Conservation (phyloP, 1,284 basidiomycete genomes). For the Apiotrichum laibachii region DNA sequence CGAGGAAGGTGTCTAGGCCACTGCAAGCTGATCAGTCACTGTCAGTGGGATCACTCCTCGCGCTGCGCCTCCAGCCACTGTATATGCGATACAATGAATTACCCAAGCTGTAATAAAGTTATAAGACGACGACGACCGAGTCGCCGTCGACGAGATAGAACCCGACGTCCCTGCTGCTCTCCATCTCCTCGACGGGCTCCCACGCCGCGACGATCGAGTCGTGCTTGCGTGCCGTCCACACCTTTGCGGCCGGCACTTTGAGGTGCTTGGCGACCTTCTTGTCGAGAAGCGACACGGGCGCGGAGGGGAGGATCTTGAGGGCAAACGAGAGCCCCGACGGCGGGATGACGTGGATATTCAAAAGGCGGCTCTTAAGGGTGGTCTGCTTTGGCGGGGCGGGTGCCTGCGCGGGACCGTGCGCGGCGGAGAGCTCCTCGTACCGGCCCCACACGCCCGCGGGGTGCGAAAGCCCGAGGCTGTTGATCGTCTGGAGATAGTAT, state of each 20-base stretch:
- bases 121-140: slow-evolving; percentile 7
- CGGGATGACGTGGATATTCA: slow-evolving; percentile 21
- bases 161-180: slow-evolving; percentile 21
- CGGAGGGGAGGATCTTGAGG: slow-evolving; percentile 16
- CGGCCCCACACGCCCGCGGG: slow-evolving; percentile 25
- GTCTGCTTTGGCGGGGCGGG: slow-evolving; percentile 1
- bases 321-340: slow-evolving; percentile 17
- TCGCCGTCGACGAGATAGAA: slow-evolving; percentile 25
- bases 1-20: too few relatives aligned
- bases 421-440: slow-evolving; percentile 28
- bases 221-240: slow-evolving; percentile 15
- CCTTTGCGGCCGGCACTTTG: neutral
- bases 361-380: slow-evolving; percentile 33
- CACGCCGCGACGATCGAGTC: slow-evolving; percentile 7
- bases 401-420: slow-evolving; percentile 19
- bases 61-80: too few relatives aligned
- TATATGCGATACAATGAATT: too few relatives aligned
- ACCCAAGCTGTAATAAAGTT: too few relatives aligned
- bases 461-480: slow-evolving; percentile 40
- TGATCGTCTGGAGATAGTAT: slow-evolving; percentile 67
- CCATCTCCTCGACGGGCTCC: slow-evolving; percentile 25
- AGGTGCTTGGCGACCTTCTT: slow-evolving; percentile 13
- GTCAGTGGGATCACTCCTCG: too few relatives aligned
- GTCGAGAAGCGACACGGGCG: slow-evolving; percentile 6
- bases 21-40: too few relatives aligned